Base-by-base conservation (phyloP, 2,329 filamentous ascomycete genomes). In the Colletotrichum ledebouriae region DNA sequence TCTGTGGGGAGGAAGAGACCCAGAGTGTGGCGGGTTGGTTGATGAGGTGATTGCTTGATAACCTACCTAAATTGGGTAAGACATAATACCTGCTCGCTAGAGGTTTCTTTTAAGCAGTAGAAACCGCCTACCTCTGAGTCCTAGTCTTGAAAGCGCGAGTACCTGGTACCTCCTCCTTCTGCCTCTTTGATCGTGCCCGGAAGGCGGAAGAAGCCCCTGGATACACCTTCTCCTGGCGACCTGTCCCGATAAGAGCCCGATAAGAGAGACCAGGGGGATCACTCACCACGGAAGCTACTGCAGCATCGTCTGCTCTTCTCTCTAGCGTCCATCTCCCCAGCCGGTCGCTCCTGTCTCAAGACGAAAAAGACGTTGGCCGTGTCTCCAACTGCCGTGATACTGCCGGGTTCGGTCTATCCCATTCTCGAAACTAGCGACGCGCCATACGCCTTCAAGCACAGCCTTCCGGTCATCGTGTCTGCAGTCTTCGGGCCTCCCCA, bases 401-500 rank as follows among this genome's bases (percentile, higher is more conserved):
- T 39, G 42, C 57, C 49, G 47, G 12, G 33, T 33, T 65, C 47
- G 53, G 60, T n/a, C 25, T 46, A 15, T 29, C 25, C 9, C 42
- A 33, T 22, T 25, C 39, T 63, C 39, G 53, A 68, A 65, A 65
- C 65, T 65, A 64, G 41, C 41, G 55, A 59, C 25, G 59, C 65
- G 61, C 61, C 55, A 41, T 22, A 53, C 47, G 33, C 25, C 47
- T 37, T 47, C 49, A 12, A 44, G 65, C 65, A 59, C 65, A 64
- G 53, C 61, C 60, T 34, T 63, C 60, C 9, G 29, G 7, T 29
- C 39, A 55, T 59, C 55, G 55, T 56, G 47, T 68, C 65, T 68
- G 65, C 65, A 68, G 53, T 42, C 65, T 68, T 68, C 65, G 65
- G 65, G 65, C 65, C 65, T 55, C 17, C 50, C 46, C 57, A 11